phyloP scores from a whole-genome alignment of 2,329 filamentous ascomycete species.

The Diaporthe helianthi region DNA sequence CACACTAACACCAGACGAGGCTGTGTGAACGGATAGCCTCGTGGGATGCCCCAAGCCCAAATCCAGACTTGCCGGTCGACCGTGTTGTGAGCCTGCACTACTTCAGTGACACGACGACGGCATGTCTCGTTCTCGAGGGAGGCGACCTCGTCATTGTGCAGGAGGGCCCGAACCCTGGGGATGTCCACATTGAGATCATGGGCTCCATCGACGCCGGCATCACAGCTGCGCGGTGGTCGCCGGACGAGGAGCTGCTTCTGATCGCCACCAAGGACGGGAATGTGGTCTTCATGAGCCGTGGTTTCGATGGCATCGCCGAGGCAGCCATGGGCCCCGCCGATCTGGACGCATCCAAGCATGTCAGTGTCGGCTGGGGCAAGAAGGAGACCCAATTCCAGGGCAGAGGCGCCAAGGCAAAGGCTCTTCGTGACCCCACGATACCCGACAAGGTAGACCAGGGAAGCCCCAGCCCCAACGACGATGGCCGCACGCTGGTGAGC shows the following conservation, averaged over 20 bases:
- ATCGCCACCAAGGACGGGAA: conserved; percentile 82
- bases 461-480: conserved; percentile 75
- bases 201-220: conserved; percentile 95
- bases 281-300: conserved; percentile 89
- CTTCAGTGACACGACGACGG: conserved; percentile 79
- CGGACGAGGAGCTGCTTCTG: conserved; percentile 89
- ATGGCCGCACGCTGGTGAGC: conserved; percentile 75
- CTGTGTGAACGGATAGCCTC: conserved; percentile 66
- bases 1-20: conserved; percentile 36
- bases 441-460: conserved; percentile 92
- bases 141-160: conserved; percentile 89
- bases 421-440: conserved; percentile 90
- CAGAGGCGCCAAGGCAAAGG: conserved; percentile 82
- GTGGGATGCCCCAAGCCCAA: conserved; percentile 87
- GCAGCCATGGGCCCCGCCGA: conserved; percentile 76
- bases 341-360: conserved; percentile 87
- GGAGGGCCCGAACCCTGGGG: conserved; percentile 62
- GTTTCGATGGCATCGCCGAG: conserved; percentile 84
- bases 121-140: conserved; percentile 84
- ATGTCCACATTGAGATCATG: conserved; percentile 91
- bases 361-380: conserved; percentile 98
- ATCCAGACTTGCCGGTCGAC: conserved; percentile 78
- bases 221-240: conserved; percentile 88
- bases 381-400: conserved; percentile 98
- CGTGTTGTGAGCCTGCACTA: conserved; percentile 81